Percentiles rank a stretch among this genome's conserved stretches.
Conservation (phyloP, 345 rosid genomes). For the Cardamine chenopodiifolia region DNA sequence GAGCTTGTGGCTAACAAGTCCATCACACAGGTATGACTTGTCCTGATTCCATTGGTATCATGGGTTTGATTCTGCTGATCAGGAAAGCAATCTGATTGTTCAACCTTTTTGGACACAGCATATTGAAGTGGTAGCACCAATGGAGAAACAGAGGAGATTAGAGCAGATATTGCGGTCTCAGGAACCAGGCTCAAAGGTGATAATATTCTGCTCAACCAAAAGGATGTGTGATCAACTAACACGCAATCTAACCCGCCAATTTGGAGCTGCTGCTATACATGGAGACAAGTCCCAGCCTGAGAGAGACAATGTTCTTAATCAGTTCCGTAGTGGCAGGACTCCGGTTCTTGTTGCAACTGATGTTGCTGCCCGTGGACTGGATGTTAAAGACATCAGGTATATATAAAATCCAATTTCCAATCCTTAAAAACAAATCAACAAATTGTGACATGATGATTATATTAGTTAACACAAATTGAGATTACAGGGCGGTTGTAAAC, state of each 20-base stretch:
- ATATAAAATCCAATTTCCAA: neutral
- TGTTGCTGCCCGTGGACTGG: constrained; percentile 93
- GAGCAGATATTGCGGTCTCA: constrained; percentile 91
- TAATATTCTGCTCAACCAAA: constrained; percentile 83
- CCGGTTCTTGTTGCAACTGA: constrained; percentile 90
- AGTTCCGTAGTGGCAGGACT: constrained; percentile 78
- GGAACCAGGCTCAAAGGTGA: constrained; percentile 81
- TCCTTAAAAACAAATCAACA: neutral
- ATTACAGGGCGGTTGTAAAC: constrained; percentile 83
- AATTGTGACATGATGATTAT: neutral
- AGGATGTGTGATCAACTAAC: constrained; percentile 92
- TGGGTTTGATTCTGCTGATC: constrained; percentile 1
- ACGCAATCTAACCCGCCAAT: constrained; percentile 66
- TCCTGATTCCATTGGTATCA: neutral
- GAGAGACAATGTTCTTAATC: constrained; percentile 75
- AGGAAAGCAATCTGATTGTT: constrained; percentile 12
- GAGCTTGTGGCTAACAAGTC: constrained; percentile 99
- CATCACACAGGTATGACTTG: constrained; percentile 77
- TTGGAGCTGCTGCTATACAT: constrained; percentile 92
- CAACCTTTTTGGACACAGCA: constrained; percentile 48
- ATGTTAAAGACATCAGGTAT: constrained; percentile 89
- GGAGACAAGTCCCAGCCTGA: constrained; percentile 91
- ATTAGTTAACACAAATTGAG: neutral
- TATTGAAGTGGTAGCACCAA: constrained; percentile 72
- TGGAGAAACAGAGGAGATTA: constrained; percentile 90